Conservation (phyloP, 441 rosid genomes). For the Manihot esculenta region DNA sequence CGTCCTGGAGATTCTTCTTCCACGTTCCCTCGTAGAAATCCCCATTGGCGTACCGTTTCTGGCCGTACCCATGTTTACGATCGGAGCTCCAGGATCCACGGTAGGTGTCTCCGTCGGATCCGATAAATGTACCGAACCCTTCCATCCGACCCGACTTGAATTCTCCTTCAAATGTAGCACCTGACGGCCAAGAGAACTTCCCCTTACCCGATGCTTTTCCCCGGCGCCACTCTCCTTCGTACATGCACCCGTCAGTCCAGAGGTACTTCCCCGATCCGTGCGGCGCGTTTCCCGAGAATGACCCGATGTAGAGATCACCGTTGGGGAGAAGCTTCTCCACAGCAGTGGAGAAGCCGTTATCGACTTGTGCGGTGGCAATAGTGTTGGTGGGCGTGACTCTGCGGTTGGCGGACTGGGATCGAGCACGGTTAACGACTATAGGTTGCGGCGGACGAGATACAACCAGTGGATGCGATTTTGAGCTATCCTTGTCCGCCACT, state of each 20-base stretch:
- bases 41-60: conserved; percentile 74
- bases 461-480: conserved; percentile 21
- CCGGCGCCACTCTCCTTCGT: conserved; percentile 90
- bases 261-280: conserved; percentile 94
- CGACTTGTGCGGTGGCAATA: conserved; percentile 1
- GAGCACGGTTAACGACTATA: conserved; percentile 43
- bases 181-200: conserved; percentile 97
- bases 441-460: conserved; percentile 26
- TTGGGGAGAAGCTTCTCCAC: conserved; percentile 68
- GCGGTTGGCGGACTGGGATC: conserved; percentile 64
- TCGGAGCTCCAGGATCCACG: conserved; percentile 79
- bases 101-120: conserved; percentile 84
- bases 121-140: conserved; percentile 79
- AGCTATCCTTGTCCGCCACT: conserved; percentile 16
- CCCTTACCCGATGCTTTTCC: conserved; percentile 94
- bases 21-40: conserved; percentile 79
- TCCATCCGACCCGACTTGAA: conserved; percentile 94
- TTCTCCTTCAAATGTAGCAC: conserved; percentile 87
- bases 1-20: conserved; percentile 86
- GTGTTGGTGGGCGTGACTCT: conserved; percentile 70
- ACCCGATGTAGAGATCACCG: conserved; percentile 89
- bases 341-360: conserved; percentile 11
- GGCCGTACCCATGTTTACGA: conserved; percentile 74
- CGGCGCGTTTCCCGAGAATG: conserved; percentile 63
- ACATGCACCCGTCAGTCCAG: conserved; percentile 97